Conservation (phyloP, 306 rosid genomes). For the Cicer cuneatum region DNA sequence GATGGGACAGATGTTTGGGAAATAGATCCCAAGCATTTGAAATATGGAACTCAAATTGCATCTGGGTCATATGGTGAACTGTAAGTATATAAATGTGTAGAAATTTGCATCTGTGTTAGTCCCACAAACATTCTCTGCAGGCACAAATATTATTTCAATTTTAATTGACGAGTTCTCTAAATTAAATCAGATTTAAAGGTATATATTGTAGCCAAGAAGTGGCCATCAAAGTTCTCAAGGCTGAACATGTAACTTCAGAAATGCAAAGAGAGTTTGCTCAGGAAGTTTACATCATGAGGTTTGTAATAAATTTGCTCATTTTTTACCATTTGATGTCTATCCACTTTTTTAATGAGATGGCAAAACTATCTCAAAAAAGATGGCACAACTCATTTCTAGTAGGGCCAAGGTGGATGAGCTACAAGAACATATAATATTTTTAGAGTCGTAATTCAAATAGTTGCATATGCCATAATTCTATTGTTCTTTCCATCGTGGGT, state of each 20-base stretch:
- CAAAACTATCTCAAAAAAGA: constrained; percentile 1
- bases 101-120: constrained; percentile 29
- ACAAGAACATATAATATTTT: constrained; percentile 21
- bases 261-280: constrained; percentile 90
- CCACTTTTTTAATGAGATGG: constrained; percentile 28
- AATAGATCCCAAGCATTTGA: constrained; percentile 79
- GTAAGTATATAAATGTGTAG: constrained; percentile 61
- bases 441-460: constrained; percentile 13
- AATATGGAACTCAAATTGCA: constrained; percentile 79
- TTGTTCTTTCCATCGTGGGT: not conserved
- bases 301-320: constrained; percentile 30
- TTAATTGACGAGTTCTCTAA: constrained; percentile 37
- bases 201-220: constrained; percentile 92
- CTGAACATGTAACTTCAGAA: constrained; percentile 81
- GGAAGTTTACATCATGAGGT: constrained; percentile 98
- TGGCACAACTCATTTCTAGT: constrained; percentile 23
- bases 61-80: constrained; percentile 94
- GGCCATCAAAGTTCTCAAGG: constrained; percentile 93
- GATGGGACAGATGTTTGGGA: constrained; percentile 99
- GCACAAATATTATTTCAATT: constrained; percentile 19
- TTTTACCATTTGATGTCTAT: constrained; percentile 26
- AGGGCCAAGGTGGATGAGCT: constrained; percentile 27
- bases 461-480: not conserved
- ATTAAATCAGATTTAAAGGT: constrained; percentile 81
- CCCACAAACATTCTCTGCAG: constrained; percentile 15